Evolutionary conservation across 2,329 filamentous ascomycete genomes (phyloP).

Genomic region (Lachnellula occidentalis): DNA sequence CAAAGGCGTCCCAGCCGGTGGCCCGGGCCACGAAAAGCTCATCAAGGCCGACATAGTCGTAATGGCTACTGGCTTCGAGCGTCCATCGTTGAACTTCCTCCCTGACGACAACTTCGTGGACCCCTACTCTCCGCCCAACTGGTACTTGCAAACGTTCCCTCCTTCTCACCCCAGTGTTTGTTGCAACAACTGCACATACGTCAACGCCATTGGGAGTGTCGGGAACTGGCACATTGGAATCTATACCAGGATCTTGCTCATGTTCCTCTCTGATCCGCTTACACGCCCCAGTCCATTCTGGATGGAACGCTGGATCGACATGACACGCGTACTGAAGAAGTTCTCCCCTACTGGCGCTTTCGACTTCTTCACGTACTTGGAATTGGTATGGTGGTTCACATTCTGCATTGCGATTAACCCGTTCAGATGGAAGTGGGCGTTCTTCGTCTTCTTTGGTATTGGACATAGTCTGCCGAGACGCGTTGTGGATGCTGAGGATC

Average conservation of each 20-base stretch:
- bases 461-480: slow-evolving; percentile 59
- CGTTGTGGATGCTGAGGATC: slow-evolving; percentile 62
- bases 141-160: slow-evolving; percentile 85
- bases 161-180: slow-evolving; percentile 67
- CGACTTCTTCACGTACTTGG: slow-evolving; percentile 85
- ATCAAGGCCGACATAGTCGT: slow-evolving; percentile 72
- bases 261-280: slow-evolving; percentile 78
- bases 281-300: slow-evolving; percentile 64
- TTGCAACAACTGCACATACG: slow-evolving; percentile 78
- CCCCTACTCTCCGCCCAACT: slow-evolving; percentile 74
- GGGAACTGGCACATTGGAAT: slow-evolving; percentile 89
- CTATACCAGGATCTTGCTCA: slow-evolving; percentile 78
- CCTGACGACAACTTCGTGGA: slow-evolving; percentile 67
- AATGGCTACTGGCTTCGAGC: slow-evolving; percentile 76
- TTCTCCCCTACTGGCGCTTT: slow-evolving; percentile 69
- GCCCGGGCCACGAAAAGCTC: slow-evolving; percentile 60
- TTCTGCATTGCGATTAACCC: slow-evolving; percentile 77
- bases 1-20: slow-evolving; percentile 69
- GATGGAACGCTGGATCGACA: slow-evolving; percentile 85
- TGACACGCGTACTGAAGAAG: slow-evolving; percentile 67
- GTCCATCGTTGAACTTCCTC: slow-evolving; percentile 68
- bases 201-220: slow-evolving; percentile 74
- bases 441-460: slow-evolving; percentile 75
- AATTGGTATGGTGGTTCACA: slow-evolving; percentile 79
- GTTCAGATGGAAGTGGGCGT: slow-evolving; percentile 85